These are phyloP conservation scores for Allantophomopsis lycopodina DNA, from an alignment of 2,329 filamentous ascomycete species.

Conservation along the genomic window DNA sequence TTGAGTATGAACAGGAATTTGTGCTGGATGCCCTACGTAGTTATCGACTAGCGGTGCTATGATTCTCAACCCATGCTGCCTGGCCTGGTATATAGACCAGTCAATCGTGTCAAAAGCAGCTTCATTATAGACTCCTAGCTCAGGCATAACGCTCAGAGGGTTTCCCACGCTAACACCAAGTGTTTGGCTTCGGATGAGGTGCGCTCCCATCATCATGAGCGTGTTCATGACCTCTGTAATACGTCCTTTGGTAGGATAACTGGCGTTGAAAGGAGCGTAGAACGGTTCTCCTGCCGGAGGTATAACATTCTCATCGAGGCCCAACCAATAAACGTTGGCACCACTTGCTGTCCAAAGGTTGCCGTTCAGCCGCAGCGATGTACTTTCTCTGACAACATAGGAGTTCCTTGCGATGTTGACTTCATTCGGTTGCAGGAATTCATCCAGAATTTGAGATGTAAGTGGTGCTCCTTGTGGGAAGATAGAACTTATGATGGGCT, in stretches of 20 bases:
- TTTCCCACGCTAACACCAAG: slow-evolving; percentile 31
- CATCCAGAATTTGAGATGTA: slow-evolving; percentile 9
- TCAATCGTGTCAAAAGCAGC: slow-evolving; percentile 30
- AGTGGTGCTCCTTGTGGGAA: slow-evolving; percentile 4
- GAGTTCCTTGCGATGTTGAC: slow-evolving; percentile 8
- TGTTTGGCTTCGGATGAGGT: slow-evolving; percentile 29
- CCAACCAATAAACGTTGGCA: slow-evolving; percentile 36
- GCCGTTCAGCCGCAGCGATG: slow-evolving; percentile 21
- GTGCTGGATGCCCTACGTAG: slow-evolving; percentile 18
- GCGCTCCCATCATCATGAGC: slow-evolving; percentile 28
- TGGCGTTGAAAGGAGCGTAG: slow-evolving; percentile 26
- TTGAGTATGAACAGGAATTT: too few relatives aligned
- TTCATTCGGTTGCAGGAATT: slow-evolving; percentile 6
- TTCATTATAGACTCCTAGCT: slow-evolving; percentile 24
- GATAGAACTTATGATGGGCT: slow-evolving; percentile 4
- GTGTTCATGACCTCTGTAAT: slow-evolving; percentile 30
- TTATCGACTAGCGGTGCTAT: slow-evolving; percentile 31
- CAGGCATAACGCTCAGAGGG: slow-evolving; percentile 29
- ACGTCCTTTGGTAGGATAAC: slow-evolving; percentile 30
- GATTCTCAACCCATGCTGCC: slow-evolving; percentile 27
- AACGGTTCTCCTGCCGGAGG: slow-evolving; percentile 28
- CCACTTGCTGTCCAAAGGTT: slow-evolving; percentile 29
- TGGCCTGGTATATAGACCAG: slow-evolving; percentile 31
- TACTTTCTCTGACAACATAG: slow-evolving; percentile 21
- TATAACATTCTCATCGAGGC: slow-evolving; percentile 33